Conservation (phyloP, 768 basidiomycete species). For the Russula foetens region DNA sequence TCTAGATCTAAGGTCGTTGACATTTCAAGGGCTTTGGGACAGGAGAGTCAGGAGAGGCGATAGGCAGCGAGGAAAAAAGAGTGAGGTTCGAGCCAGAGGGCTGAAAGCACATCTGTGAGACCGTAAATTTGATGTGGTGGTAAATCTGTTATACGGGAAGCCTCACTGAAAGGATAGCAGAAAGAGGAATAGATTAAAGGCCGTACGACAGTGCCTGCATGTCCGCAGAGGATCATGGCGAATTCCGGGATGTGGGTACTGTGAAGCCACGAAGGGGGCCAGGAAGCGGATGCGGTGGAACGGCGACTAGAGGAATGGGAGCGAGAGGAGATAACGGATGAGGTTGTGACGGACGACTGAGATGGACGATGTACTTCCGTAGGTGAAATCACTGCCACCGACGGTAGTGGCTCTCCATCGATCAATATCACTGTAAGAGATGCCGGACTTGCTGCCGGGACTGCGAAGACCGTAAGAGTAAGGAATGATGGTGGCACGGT, state of each 20-base stretch:
- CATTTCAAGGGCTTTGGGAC: conserved; percentile 8
- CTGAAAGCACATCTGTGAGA: no score
- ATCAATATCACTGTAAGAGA: conserved; percentile 14
- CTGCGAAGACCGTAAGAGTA: conserved; percentile 8
- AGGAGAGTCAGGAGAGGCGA: conserved; percentile 14
- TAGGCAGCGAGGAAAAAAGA: conserved; percentile 20
- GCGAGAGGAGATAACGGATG: conserved; percentile 12
- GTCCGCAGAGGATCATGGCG: conserved; percentile 2
- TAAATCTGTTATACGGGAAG: conserved; percentile 2
- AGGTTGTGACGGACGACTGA: conserved; percentile 5
- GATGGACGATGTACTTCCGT: conserved; percentile 16
- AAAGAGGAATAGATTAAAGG: neutral
- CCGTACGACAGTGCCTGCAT: conserved; percentile 12
- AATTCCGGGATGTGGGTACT: neutral
- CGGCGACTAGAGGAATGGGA: conserved; percentile 1
- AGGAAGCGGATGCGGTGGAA: neutral
- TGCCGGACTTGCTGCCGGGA: conserved; percentile 10
- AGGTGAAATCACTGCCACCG: conserved; percentile 13
- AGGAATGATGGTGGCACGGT: conserved; percentile 1
- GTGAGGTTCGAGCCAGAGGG: conserved; percentile 17
- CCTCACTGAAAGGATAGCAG: neutral
- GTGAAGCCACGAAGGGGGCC: neutral
- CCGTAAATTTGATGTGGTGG: conserved; percentile 17
- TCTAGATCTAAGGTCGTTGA: conserved; percentile 8
- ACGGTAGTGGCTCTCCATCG: conserved; percentile 4